Percentiles rank a stretch among this genome's conserved stretches.
Evolutionary conservation across 441 rosid species (phyloP).

Genomic region (Pelargonium myrrhifolium): DNA sequence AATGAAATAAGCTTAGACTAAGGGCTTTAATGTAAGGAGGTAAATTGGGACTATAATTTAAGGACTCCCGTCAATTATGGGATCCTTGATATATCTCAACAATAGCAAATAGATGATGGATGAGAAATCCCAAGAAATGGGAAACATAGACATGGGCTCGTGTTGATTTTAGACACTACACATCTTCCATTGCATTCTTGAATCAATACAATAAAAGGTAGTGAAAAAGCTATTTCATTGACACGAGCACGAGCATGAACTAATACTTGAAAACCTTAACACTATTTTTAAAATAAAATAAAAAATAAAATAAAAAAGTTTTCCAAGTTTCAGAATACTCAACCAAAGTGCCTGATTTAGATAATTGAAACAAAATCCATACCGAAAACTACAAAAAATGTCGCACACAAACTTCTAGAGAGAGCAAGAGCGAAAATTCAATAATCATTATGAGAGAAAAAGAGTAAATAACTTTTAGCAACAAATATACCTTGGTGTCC

Average conservation of each 20-base stretch:
- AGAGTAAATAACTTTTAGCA: not conserved
- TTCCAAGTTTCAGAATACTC: not conserved
- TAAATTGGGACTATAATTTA: no score
- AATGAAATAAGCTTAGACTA: no score
- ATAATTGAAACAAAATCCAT: not conserved
- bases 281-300: no score
- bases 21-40: no score
- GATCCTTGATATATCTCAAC: no score
- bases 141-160: not conserved
- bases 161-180: not conserved
- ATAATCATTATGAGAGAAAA: constrained; percentile 11
- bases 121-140: not conserved
- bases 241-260: not conserved
- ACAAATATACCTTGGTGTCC: constrained; percentile 68
- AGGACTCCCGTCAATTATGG: no score
- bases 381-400: not conserved
- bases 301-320: no score
- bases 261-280: not conserved
- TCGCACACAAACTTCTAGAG: not conserved
- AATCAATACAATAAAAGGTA: not conserved
- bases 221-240: not conserved
- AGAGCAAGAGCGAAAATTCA: not conserved
- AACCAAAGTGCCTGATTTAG: not conserved
- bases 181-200: constrained; percentile 1
- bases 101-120: not conserved